Base-by-base conservation (phyloP, 2,329 filamentous ascomycete species). In the Aspergillus aculeatinus region DNA sequence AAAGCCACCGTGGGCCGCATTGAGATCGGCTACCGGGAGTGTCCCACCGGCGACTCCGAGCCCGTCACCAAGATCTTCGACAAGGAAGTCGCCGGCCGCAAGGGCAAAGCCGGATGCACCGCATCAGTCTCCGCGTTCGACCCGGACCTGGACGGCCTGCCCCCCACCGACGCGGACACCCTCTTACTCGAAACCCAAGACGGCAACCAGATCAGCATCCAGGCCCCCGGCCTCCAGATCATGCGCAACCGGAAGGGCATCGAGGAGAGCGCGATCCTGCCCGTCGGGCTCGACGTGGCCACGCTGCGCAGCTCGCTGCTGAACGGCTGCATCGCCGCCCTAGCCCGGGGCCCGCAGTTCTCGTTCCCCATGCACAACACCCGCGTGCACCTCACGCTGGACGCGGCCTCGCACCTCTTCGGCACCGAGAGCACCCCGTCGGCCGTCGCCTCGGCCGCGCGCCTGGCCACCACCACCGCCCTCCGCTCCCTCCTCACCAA, bases 21-120 rank as follows among this genome's bases (percentile, higher is more conserved):
- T 63, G 91, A 96, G 68, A 96, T 99, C 61, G 92, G 96, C 66
- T 99, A 98, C 77, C 89, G 96, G 57, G 95, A 99, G 77, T 89
- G 88, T 51, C 80, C 95, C 10, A 85, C 87, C 0, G 79, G 80
- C 3, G 69, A 82, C 0, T 88, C 87, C 0, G 72, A 74, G 0
- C 77, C 84, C 0, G 82, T 87, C 42, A 85, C 83, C 25, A 83
- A 85, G 55, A 79, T 87, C 4, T 92, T 92, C 70, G 92, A 97
- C 68, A 89, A 88, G 48, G 86, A 89, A 4, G 86, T 97, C 21
- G 91, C 90, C 6, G 90, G 92, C 49, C 94, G 92, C 70, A 80
- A 85, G 48, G 90, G 91, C 9, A 92, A 87, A 72, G 93, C 91
- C 3, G 85, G 85, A 2, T 96, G 92, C 71, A 88, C 85, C 0